Base-by-base conservation (phyloP, 495 filamentous ascomycete genomes). In the Durotheca rogersii region DNA sequence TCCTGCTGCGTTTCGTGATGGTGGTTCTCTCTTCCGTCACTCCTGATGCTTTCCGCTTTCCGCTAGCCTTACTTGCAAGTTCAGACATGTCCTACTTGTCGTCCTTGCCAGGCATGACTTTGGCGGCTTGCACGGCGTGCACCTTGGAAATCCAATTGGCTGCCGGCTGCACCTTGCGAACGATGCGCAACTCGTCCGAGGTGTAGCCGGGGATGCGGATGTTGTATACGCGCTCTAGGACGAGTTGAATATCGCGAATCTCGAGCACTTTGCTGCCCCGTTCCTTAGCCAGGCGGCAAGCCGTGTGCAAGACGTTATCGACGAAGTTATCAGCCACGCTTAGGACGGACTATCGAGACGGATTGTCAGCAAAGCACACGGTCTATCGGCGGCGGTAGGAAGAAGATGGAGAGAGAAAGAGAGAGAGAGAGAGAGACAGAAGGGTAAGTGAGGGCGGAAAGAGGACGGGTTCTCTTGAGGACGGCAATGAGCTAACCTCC, bases 161-260 rank as follows among this genome's bases (percentile, higher is more conserved):
- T 37, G 89, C 82, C 4, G 93, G 93, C 66, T 90, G 85, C 17
- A 92, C 84, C 70, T 95, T 96, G 61, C 89, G 83, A 15, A 96
- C 91, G 2, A 89, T 96, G 45, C 93, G 83, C 49, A 96, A 79
- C 70, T 98, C 93, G 61, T 98, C 93, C 20, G 88, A 87, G 4
- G 89, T 83, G 69, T 94, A 96, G 25, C 93, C 93, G 0, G 93
- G 95, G 47, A 96, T 89, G 47, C 93, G 88, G 72, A 97, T 97
- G 69, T 97, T 96, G 81, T 94, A 96, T 66, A 90, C 91, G 46
- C 94, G 87, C 72, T 98, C 93, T 12, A 98, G 84, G 17, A 96
- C 84, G 23, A 96, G 84, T 71, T 96, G 93, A 39, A 98, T 80
- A 65, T 98, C 93, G 53, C 90, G 88, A 38, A 96, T 85, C 56